Evolutionary conservation across 2,329 filamentous ascomycete genomes (phyloP).

Genomic region (Diaporthe caulivora): DNA sequence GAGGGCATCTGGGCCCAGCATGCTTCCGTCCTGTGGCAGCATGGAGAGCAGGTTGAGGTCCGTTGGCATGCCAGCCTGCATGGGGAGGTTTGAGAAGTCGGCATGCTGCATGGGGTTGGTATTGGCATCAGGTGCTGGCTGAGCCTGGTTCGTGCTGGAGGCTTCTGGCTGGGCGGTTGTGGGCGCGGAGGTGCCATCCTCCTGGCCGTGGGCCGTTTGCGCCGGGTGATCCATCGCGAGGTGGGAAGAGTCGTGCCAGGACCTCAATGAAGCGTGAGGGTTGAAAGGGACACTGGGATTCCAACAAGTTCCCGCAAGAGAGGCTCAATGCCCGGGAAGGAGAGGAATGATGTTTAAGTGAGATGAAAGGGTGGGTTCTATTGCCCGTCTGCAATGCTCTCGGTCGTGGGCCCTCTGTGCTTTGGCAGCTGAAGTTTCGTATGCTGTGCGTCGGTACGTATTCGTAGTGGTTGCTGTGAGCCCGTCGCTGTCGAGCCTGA

Average conservation of each 20-base stretch:
- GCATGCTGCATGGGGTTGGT: slow-evolving; percentile 28
- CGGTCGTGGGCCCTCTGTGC: neutral
- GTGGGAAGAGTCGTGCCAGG: neutral
- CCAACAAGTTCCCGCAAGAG: neutral
- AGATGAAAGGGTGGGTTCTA: neutral
- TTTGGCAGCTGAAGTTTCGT: slow-evolving; percentile 21
- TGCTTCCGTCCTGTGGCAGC: slow-evolving; percentile 42
- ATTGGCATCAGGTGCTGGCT: slow-evolving; percentile 12
- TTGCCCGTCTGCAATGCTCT: neutral
- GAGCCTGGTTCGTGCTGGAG: slow-evolving; percentile 10
- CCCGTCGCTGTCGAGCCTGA: slow-evolving; percentile 12
- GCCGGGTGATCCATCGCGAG: slow-evolving; percentile 35
- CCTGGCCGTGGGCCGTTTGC: slow-evolving; percentile 42
- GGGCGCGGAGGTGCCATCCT: slow-evolving; percentile 44
- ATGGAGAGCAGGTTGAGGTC: slow-evolving; percentile 41
- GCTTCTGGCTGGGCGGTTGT: slow-evolving; percentile 36
- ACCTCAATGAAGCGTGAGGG: neutral
- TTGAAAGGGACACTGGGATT: neutral
- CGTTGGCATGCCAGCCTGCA: slow-evolving; percentile 35
- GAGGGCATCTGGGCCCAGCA: slow-evolving; percentile 42
- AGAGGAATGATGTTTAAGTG: neutral
- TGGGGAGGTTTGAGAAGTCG: slow-evolving; percentile 37
- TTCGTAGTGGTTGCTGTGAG: slow-evolving; percentile 12
- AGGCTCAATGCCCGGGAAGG: neutral
- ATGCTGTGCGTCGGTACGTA: slow-evolving; percentile 14